Conservation (phyloP, 164 flowering plant species). For the Warburgia ugandensis region DNA sequence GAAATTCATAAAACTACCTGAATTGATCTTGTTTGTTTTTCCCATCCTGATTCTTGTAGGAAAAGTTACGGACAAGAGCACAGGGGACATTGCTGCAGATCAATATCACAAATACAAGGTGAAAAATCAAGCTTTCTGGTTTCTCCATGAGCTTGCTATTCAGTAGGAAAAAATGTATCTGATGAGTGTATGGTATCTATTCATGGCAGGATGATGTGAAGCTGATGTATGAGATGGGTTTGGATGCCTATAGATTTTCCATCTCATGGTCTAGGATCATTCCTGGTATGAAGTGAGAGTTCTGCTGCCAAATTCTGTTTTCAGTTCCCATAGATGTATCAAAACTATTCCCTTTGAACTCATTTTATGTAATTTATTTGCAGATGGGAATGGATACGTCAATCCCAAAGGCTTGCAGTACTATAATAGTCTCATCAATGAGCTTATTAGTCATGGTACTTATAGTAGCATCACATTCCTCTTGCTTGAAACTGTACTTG, state of each 20-base stretch:
- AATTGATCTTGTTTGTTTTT: no score
- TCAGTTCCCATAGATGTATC: neutral
- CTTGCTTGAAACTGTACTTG: no score
- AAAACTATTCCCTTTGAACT: neutral
- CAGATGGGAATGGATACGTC: conserved; percentile 17
- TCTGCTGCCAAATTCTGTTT: neutral
- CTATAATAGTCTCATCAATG: conserved; percentile 22
- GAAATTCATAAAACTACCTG: neutral
- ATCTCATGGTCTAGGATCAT: conserved; percentile 22
- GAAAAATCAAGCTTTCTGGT: neutral
- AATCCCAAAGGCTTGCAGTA: conserved; percentile 17
- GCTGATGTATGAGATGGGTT: conserved; percentile 19
- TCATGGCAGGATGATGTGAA: conserved; percentile 18
- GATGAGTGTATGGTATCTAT: neutral
- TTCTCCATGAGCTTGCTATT: neutral
- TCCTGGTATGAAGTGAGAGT: conserved; percentile 8
- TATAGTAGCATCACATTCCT: no score
- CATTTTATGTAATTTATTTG: neutral
- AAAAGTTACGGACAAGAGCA: neutral
- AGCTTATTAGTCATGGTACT: conserved; percentile 15
- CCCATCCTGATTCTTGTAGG: no score
- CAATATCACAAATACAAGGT: conserved; percentile 22
- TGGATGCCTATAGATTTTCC: conserved; percentile 20
- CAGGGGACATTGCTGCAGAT: conserved; percentile 12
- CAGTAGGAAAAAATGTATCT: neutral